Evolutionary conservation across 2,329 filamentous ascomycete species (phyloP), one percentile per base, ranked within the genome.

Genomic region (Penicillium sp.): DNA sequence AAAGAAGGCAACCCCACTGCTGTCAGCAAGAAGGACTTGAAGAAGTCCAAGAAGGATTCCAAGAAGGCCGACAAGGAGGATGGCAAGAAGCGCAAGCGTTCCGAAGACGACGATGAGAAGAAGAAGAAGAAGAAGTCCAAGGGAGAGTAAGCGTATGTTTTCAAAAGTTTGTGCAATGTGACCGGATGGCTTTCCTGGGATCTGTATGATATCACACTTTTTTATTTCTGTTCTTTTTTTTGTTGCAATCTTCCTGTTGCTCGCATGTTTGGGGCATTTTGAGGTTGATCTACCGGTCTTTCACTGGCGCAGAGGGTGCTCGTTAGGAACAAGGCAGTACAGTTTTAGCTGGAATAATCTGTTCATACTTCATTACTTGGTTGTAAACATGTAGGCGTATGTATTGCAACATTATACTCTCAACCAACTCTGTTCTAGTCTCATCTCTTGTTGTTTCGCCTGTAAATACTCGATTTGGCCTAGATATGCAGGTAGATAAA

Each of bases 21-120:
- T 4, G 75, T 87, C 67, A 89, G 85, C 79, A 91, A 91, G 82
- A 91, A 90, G 78, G 87, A 90, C 46, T 74, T 88, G 68, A 90
- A 90, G 82, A 89, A 89, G 80, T 77, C 82, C 57, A 85, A 84
- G 76, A 89, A 88, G 77, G 84, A 81, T 60, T 78, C 77, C 40
- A 81, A 84, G 70, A 84, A 85, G 68, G 80, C 79, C 16, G 75
- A 76, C 48, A 76, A 78, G 53, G 79, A 82, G 3, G 82, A 82
- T 67, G 83, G 82, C 75, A 91, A 91, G 84, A 90, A 91, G 83
- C 84, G 87, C 72, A 89, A 90, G 79, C 81, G 78, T 52, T 73
- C 75, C 55, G 80, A 76, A 36, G 78, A 81, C 27, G 77, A 82
- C 59, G 85, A 85, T 48, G 88, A 85, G 59, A 86, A 62, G 27